Evolutionary conservation across 805 yeast species (phyloP), one percentile per base, ranked within the genome.

Genomic region (Kazachstania viticola): DNA sequence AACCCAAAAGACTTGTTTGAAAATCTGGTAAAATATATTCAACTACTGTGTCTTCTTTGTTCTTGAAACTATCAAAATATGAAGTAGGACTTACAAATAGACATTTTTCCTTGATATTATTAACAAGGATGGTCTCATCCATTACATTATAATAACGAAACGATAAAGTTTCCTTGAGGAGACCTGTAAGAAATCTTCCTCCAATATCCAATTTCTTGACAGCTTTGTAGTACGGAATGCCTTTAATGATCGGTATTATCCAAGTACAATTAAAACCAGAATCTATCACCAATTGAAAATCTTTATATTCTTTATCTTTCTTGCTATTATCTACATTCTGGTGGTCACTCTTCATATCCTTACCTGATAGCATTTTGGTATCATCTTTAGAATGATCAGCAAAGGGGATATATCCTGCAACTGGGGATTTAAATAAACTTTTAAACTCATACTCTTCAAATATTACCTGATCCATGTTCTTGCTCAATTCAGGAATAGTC

Each of bases 401-500:
- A 75, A 84, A 81, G 2, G 87, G 85, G 3, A 73, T 66, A 35
- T 75, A 64, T 0, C 73, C 65, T 2, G 70, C 74, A 0, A 73
- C 65, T 0, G 80, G 71, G 15, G 81, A 70, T 36, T 94, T 65
- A 40, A 75, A 79, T 37, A 81, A 68, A 21, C 73, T 69, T 11
- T 65, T 65, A 48, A 91, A 80, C 3, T 83, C 94, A 49, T 78
- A 91, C 49, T 91, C 97, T 54, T 91, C 99, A 59, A 93, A 88
- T 1, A 91, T 69, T 0, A 91, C 79, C 57, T 85, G 95, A 52
- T 91, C 97, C 12, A 83, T 79, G 53, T 80, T 80, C 43, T 75
- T 75, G 23, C 93, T 80, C 21, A 88, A 64, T 32, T 75, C 78
- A 2, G 95, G 91, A 21, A 88, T 59, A 31, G 84, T 79, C 49